Evolutionary conservation across 2,329 filamentous ascomycete species (phyloP), one percentile per base, ranked within the genome.

Genomic region (Cytospora mali): DNA sequence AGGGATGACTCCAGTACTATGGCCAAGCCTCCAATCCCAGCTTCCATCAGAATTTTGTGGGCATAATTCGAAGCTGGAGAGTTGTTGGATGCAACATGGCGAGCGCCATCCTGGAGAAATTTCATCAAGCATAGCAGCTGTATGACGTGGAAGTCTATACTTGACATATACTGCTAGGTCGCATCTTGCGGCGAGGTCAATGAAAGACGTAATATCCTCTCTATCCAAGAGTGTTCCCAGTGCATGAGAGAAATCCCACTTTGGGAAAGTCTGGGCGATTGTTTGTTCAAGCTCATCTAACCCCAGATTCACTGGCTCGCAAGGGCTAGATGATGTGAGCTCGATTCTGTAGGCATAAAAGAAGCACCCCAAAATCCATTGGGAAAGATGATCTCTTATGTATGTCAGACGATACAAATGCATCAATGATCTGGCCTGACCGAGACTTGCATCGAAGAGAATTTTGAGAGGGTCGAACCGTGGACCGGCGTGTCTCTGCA

Each of bases 381-480:
- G 58, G 6, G 27, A 16, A 14, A 61, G 58, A 4, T 31, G 18
- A 11, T 39, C 21, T 13, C 42, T 29, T 13, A 61, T 23, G 16
- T 55, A 61, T 13, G 58, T 49, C 18, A 61, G 29, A 21, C 52
- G 42, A 14, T 61, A 39, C 21, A 55, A 46, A 9, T 54, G 51
- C 16, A 61, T 27, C 28, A 61, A 18, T n/a, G 58, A 54, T 23
- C 51, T 39, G 29, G 42, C 39, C 35, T 61, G 58, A 18, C 52
- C 52, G 18, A 61, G n/a, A n/a, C 50, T 49, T 16, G 58, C 52
- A 11, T 55, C 51, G 29, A 61, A 49, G 4, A 61, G 58, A 28
- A 61, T 16, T 11, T 18, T 28, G 13, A 39, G 39, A 4, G 58
- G 52, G 39, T 61, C 52, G 23, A 61, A 61, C 6, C 10, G 25